Base-by-base conservation (phyloP, 1,139 yeast genomes). In the Hyphopichia pseudoburtonii region DNA sequence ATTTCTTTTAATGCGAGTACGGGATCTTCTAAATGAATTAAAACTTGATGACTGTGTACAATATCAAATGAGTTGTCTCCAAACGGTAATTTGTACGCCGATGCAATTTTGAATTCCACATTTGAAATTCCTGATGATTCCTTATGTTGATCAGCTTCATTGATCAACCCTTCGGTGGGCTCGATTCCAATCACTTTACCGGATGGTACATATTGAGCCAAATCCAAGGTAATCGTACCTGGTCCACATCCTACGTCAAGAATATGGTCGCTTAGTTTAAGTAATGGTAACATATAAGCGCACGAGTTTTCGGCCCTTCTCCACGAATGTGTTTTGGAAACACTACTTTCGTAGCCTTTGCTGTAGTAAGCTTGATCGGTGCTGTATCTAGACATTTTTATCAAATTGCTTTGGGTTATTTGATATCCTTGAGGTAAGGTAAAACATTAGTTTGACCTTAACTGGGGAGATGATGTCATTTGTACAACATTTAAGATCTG, bases 171-270 rank as follows among this genome's bases (percentile, higher is more conserved):
- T 27, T 48, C 47, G 1, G 62, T 55, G 14, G 66, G 60, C 23
- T 68, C 74, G 17, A 68, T 44, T 0, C 70, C 73, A 29, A 59
- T 45, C 2, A 66, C 59, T 15, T 44, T 45, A 21, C 67, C 67
- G 11, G 42, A 24, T 3, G 56, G 47, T 6, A 63, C 46, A 39
- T 62, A 58, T 30, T 48, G 43, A n/a, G 66, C 70, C 28, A 65
- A 45, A 39, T 64, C 72, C 14, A 54, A 40, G 10, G 70, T 63
- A 34, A 68, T 68, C 15, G 72, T 52, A 1, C 71, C 74, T 2
- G 73, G 73, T 0, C 74, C 74, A 42, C 65, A 62, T 2, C 75
- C 75, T 12, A 67, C 66, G 43, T 69, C 74, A 16, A 68, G 54
- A n/a, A 67, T 50, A 28, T 47, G 44, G 34, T 50, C 48, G 28